Base-by-base conservation (phyloP, 768 basidiomycete species). In the Trametes cubensis region DNA sequence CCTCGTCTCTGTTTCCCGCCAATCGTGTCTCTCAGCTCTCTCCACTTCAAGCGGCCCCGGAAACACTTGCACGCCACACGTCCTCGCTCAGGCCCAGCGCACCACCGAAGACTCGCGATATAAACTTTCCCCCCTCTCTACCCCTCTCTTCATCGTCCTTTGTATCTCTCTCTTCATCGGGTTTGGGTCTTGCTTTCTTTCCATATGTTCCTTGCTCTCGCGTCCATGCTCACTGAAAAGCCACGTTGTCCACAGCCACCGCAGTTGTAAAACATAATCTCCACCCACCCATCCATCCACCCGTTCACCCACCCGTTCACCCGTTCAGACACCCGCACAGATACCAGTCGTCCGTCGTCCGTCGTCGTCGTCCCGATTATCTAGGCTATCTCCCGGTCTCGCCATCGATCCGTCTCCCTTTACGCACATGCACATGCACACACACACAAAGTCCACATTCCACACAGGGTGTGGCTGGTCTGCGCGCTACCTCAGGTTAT, bases 91-190 rank as follows among this genome's bases (percentile, higher is more conserved):
- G 34, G 34, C 10, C 34, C 34, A 34, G 34, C 10, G 34, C 10
- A 34, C 34, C 34, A 5, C 11, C 34, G 11, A 34, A 6, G 5
- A 2, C 2, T 38, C 25, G 14, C 14, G n/a, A 51, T 92, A 20
- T 89, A 71, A 74, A 59, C 49, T 8, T 28, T 28, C 34, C 8
- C 3, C 28, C n/a, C 40, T 20, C 41, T 21, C n/a, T 6, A 14
- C 26, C 40, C 46, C 52, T 55, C 26, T 44, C 21, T 26, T n/a
- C 25, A n/a, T 18, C 26, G 6, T 58, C 56, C 47, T 34, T 47
- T 47, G 59, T 62, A 17, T 30, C 14, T 38, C 40, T 58, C 17
- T 44, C 49, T 28, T 51, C 18, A 23, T 28, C 26, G 47, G 55
- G 48, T 62, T 53, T 57, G 61, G 26, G 18, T 30, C 28, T 58